Base-by-base conservation (phyloP, 1,284 basidiomycete genomes). In the Boletus smithii region DNA sequence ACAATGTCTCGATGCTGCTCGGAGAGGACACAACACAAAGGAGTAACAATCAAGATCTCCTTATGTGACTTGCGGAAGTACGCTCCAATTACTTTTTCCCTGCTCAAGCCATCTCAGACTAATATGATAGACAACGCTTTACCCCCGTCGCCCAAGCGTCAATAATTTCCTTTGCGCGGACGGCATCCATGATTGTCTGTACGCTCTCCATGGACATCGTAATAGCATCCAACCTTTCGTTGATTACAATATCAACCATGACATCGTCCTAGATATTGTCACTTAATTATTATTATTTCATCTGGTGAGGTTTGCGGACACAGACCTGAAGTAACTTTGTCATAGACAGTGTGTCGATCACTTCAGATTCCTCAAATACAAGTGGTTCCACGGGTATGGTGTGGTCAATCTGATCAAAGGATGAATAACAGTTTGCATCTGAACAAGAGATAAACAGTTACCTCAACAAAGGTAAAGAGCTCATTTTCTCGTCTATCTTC, bases 1-100 rank as follows among this genome's bases (percentile, higher is more conserved):
- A 17, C 80, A 88, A 58, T 97, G 94, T 71, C 71, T 97, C 43
- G 71, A 72, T 20, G 82, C 80, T 36, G 93, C 91, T 30, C 76
- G 91, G 48, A 73, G 74, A 50, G 81, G 76, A 18, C 79, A 76
- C 59, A 10, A 32, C 10, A n/a, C 36, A 4, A 30, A 35, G 17
- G 44, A 31, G 14, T 53, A 43, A 45, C 9, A 18, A 20, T 3
- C 10, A 40, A 31, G 20, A 39, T 32, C 14, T 7, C n/a, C 26
- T 14, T 13, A 27, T 10, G 14, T 5, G 14, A 32, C 26, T 22
- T 16, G 20, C 10, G 36, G 20, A 44, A 42, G 57, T 60, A 11
- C 33, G 43, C 14, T 44, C 14, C 10, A 20, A 18, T 29, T 31
- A 35, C 34, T 13, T 32, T 17, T 37, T 14, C 16, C 22, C 42